Evolutionary conservation across 768 basidiomycete genomes (phyloP).

Genomic region (Mycena kentingensis): DNA sequence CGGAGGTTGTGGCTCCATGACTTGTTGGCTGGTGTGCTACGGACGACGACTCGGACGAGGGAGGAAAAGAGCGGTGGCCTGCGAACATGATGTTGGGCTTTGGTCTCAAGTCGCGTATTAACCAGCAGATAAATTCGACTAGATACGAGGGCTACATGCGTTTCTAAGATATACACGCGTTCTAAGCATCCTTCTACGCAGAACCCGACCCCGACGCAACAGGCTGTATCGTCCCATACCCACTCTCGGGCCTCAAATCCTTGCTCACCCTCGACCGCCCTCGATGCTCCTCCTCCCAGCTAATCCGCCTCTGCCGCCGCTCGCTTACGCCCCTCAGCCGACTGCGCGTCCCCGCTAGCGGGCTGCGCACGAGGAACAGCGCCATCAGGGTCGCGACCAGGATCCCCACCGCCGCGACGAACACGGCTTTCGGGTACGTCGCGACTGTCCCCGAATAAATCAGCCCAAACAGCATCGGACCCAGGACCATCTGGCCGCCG

Average conservation of each 20-base stretch:
- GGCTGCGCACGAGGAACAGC: slow-evolving; percentile 45
- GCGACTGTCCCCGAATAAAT: slow-evolving; percentile 73
- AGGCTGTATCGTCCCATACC: too few species aligned
- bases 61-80: too few species aligned
- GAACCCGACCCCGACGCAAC: too few species aligned
- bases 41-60: too few species aligned
- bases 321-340: slow-evolving; percentile 23
- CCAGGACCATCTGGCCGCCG: slow-evolving; percentile 63
- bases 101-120: too few species aligned
- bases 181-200: too few species aligned
- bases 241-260: slow-evolving; percentile 38
- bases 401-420: slow-evolving; percentile 56
- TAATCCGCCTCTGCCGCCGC: slow-evolving; percentile 20
- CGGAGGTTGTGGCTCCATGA: too few species aligned
- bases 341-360: slow-evolving; percentile 27
- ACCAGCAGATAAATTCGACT: too few species aligned
- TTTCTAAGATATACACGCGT: too few species aligned
- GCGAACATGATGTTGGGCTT: too few species aligned
- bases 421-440: slow-evolving; percentile 69
- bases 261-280: slow-evolving; percentile 53
- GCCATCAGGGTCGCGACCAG: slow-evolving; percentile 42
- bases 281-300: slow-evolving; percentile 36
- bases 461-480: slow-evolving; percentile 76
- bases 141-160: too few species aligned
- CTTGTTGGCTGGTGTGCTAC: too few species aligned